Base-by-base conservation (phyloP, 2,329 filamentous ascomycete genomes). In the Penicillium sp. region DNA sequence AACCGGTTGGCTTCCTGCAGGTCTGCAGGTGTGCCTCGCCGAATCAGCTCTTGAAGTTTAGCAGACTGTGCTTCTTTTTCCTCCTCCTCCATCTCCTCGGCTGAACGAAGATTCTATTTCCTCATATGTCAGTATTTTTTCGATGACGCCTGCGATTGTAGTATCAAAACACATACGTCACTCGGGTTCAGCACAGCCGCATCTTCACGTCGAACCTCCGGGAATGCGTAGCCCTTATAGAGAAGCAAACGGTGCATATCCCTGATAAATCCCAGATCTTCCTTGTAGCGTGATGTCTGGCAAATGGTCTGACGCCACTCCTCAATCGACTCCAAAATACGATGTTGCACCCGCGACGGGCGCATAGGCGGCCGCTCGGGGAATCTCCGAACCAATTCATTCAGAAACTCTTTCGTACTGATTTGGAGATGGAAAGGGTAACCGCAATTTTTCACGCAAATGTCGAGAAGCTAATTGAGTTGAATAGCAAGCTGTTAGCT, bases 341-440 rank as follows among this genome's bases (percentile, higher is more conserved):
- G 91, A 75, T 87, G 85, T 82, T 98, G 95, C 38, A 97, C 93
- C 63, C 93, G 86, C 45, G 91, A 92, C 45, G 92, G 83, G 61
- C 95, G 90, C 62, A 95, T 84, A 1, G 94, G 92, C 48, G 95
- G 95, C 25, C 94, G 86, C 79, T 99, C 95, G 50, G 95, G 95
- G 72, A 99, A 99, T 66, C 95, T 87, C 67, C 95, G 88, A 62
- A 99, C 95, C 61, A 99, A 88, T 81, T 99, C 95, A 79, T 99
- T 99, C 70, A 99, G 87, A 71, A 99, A 99, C 73, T 99, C 95
- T 77, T 99, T 99, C 67, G 95, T 98, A 77, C 91, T 93, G 74
- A 99, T 97, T 78, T 99, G 95, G 59, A 99, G 87, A 74, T 99
- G 95, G 78, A 99, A 99, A 1, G 95, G 93, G 75, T 99, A 99